Evolutionary conservation across 257 asterid species (phyloP), one percentile per base, ranked within the genome.

Genomic region (Salvia splendens): DNA sequence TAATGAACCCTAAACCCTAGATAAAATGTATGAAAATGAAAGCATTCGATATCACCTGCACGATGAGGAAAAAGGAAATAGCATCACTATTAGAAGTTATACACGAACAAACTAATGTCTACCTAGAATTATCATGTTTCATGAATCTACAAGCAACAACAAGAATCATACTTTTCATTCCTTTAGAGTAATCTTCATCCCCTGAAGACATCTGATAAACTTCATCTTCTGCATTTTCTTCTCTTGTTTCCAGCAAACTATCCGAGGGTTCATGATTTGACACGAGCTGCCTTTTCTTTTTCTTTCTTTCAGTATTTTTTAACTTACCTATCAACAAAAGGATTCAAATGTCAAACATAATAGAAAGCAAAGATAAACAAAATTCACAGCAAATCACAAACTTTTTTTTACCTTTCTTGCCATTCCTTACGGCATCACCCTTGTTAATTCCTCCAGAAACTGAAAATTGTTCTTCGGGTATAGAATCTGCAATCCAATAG

Each of bases 131-230:
- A 33, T 33, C 36, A 33, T 33, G 36, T 33, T 33, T 33, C 36
- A 33, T 33, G 36, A 33, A 52, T 52, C 38, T 52, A 33, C 20
- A 12, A 48, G 17, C 12, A 33, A 50, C 68, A 65, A 28, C 8
- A 32, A 52, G 67, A 43, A 71, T 46, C 96, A 38, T 88, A 94
- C 99, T 91, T 84, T 74, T 83, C 96, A 90, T 83, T 84, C 99
- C 99, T 73, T 77, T 85, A 1, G 89, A 82, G 77, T 54, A 66
- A 68, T 87, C 91, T 71, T 94, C 99, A 51, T 91, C 97, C 35
- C 96, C 97, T 4, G 95, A 94, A 65, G 95, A 86, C 73, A 94
- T 85, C 78, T 85, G 81, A 82, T 83, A 86, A 16, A 80, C 79
- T 64, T 84, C 96, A 46, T 80, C 83, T 62, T 78, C 87, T 47